A percentile compares a stretch with the other conserved stretches of the same genome.
Conservation (phyloP, 148 eudicot genomes). For the Rheum nobile region DNA sequence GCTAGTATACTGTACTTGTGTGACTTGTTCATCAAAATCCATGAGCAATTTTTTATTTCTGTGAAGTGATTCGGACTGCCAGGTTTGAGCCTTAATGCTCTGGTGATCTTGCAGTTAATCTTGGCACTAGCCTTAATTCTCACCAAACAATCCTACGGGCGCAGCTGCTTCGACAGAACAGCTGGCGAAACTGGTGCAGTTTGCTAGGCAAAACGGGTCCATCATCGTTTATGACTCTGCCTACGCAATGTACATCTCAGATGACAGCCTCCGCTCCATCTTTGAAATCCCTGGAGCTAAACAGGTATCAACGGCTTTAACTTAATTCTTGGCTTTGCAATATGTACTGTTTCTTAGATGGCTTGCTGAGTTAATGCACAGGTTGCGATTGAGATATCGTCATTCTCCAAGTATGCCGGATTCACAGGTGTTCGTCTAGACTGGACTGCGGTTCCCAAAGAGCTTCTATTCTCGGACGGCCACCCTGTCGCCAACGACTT, state of each 20-base stretch:
- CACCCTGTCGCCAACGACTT: constrained; percentile 80
- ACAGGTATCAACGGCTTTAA: no score
- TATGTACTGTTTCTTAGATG: no score
- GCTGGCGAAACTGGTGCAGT: constrained; percentile 52
- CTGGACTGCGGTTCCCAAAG: constrained; percentile 82
- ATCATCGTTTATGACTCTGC: constrained; percentile 91
- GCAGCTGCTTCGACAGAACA: constrained; percentile 80
- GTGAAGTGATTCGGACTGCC: no score
- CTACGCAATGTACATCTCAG: constrained; percentile 79
- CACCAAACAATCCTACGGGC: constrained; percentile 95
- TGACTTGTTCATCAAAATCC: no score
- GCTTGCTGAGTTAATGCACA: no score
- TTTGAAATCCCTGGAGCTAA: constrained; percentile 86
- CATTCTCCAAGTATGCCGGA: constrained; percentile 92
- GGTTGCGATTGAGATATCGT: constrained; percentile 84
- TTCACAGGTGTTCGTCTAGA: constrained; percentile 93
- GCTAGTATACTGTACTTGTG: no score
- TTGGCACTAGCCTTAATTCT: no score
- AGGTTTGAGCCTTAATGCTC: no score
- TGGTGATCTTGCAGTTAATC: no score
- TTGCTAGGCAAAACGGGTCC: constrained; percentile 79
- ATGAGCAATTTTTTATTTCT: no score
- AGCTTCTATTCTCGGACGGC: constrained; percentile 70
- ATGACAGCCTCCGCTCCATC: constrained; percentile 68
- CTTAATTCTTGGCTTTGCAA: no score